A percentile compares a stretch with the other conserved stretches of the same genome.
These are phyloP conservation scores for Ophiostoma quercus DNA, from an alignment of 2,329 filamentous ascomycete species.

Conservation along the genomic window DNA sequence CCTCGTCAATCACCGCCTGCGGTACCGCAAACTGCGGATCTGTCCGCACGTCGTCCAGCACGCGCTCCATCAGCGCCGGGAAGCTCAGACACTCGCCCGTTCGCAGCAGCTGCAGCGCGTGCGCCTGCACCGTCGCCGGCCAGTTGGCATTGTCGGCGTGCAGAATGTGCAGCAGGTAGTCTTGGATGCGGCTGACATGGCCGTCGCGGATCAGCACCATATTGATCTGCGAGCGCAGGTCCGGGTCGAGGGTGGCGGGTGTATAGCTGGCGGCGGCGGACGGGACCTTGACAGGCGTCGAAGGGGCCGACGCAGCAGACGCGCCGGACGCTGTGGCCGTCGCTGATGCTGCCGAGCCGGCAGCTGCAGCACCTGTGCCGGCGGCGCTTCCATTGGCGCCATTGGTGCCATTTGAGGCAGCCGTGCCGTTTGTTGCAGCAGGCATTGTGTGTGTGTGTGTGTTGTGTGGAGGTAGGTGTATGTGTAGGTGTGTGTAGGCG, in stretches of 20 bases:
- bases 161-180: constrained; percentile 57
- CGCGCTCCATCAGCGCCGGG: constrained; percentile 54
- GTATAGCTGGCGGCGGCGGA: constrained; percentile 56
- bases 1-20: constrained; percentile 55
- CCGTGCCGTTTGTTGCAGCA: constrained; percentile 5
- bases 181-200: constrained; percentile 59
- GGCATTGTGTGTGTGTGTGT: constrained; percentile 13
- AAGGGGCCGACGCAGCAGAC: constrained; percentile 31
- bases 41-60: constrained; percentile 57
- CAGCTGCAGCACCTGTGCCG: not conserved
- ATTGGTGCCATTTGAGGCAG: constrained; percentile 12
- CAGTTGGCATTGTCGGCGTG: constrained; percentile 57
- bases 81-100: constrained; percentile 56
- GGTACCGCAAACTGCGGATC: constrained; percentile 54
- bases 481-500: not conserved
- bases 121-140: constrained; percentile 55
- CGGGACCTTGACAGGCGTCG: constrained; percentile 58
- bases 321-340: not conserved
- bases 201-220: constrained; percentile 53
- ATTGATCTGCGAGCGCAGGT: constrained; percentile 60
- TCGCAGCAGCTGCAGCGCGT: constrained; percentile 57
- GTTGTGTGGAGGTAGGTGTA: too few species aligned
- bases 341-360: constrained; percentile 12
- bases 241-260: constrained; percentile 55
- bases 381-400: not conserved